These are phyloP conservation scores for Ramaria rubella DNA, from an alignment of 768 basidiomycete genomes.

Conservation along the genomic window DNA sequence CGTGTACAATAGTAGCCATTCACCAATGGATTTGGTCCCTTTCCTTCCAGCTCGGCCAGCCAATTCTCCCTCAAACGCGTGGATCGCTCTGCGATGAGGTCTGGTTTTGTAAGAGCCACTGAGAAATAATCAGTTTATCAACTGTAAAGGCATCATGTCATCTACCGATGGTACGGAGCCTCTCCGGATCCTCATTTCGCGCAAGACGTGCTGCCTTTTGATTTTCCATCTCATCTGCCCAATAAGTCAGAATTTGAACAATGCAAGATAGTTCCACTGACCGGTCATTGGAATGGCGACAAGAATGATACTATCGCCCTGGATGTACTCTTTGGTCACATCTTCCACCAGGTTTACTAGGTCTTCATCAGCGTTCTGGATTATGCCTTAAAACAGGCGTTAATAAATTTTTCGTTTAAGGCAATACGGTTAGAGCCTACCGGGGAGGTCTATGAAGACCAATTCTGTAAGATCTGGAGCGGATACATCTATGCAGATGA, in stretches of 20 bases:
- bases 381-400: background rate
- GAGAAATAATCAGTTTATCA: background rate
- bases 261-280: background rate
- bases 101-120: background rate
- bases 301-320: constrained; percentile 2
- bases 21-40: background rate
- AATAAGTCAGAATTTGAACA: background rate
- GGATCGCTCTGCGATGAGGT: no score
- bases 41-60: background rate
- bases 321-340: constrained; percentile 3
- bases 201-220: constrained; percentile 6
- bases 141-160: no score
- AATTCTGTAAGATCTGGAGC: constrained; percentile 16
- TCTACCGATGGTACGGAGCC: constrained; percentile 1
- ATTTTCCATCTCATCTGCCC: constrained; percentile 5
- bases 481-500: constrained; percentile 10
- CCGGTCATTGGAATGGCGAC: constrained; percentile 5
- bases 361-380: background rate
- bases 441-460: constrained; percentile 18
- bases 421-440: background rate
- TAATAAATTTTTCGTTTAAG: background rate
- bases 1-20: background rate
- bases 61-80: background rate
- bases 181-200: background rate
- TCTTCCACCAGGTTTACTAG: background rate